Evolutionary conservation across 306 rosid genomes (phyloP).

Genomic region (Rosa lucieae): DNA sequence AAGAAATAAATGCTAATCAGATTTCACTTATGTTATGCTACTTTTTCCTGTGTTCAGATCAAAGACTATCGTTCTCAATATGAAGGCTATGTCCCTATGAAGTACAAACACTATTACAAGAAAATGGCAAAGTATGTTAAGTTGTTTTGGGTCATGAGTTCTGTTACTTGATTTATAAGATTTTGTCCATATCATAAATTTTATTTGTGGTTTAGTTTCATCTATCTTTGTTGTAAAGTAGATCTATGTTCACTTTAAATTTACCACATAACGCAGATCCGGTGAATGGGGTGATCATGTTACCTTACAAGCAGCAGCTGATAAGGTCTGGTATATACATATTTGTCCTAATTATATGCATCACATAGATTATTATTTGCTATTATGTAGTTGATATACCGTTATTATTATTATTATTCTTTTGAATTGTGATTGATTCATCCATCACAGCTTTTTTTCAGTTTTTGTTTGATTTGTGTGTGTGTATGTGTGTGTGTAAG

Average conservation of each 20-base stretch:
- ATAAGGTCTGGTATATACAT: slow-evolving; percentile 49
- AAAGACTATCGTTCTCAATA: slow-evolving; percentile 64
- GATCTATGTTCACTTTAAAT: slow-evolving; percentile 28
- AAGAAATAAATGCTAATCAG: slow-evolving; percentile 15
- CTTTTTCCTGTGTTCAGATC: slow-evolving; percentile 56
- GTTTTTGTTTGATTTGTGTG: not conserved
- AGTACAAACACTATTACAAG: slow-evolving; percentile 80
- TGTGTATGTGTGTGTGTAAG: not conserved
- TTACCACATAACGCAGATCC: slow-evolving; percentile 46
- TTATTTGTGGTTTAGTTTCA: slow-evolving; percentile 12
- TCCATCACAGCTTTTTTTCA: not conserved
- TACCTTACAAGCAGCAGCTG: slow-evolving; percentile 95
- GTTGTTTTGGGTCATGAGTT: slow-evolving; percentile 26
- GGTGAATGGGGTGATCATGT: slow-evolving; percentile 99
- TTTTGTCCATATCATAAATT: slow-evolving; percentile 16
- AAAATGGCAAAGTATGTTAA: slow-evolving; percentile 75
- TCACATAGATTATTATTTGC: not conserved
- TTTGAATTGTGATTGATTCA: not conserved
- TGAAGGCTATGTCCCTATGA: slow-evolving; percentile 95
- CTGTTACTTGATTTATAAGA: slow-evolving; percentile 18
- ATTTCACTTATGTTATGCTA: slow-evolving; percentile 37
- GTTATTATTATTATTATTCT: too few relatives aligned
- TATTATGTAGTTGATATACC: not conserved
- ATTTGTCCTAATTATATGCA: slow-evolving; percentile 6
- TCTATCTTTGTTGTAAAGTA: slow-evolving; percentile 2